Conservation (phyloP, 352 stramenopile species). For the Elongisporangium senticosum region DNA sequence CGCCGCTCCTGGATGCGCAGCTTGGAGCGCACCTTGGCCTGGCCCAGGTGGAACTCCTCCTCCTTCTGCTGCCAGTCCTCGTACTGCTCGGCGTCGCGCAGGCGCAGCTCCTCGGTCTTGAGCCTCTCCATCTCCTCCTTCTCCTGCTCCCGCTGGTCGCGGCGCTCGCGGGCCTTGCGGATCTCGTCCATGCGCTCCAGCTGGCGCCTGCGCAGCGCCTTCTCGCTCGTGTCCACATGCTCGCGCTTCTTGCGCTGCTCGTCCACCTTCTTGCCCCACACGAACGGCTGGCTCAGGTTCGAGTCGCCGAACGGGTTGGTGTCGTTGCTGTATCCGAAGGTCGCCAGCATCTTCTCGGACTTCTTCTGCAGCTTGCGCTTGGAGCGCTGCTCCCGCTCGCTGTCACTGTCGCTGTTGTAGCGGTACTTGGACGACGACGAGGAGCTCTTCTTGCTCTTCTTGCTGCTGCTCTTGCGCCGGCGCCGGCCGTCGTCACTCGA, state of each 20-base stretch:
- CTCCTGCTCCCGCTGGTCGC: conserved; percentile 86
- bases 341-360: conserved; percentile 66
- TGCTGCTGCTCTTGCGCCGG: conserved; percentile 14
- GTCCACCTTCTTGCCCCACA: conserved; percentile 97
- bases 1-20: conserved; percentile 83
- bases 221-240: conserved; percentile 19
- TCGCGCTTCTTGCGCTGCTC: conserved; percentile 9
- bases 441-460: conserved; percentile 24
- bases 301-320: conserved; percentile 98
- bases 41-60: conserved; percentile 95
- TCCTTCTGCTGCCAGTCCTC: conserved; percentile 98
- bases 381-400: conserved; percentile 31
- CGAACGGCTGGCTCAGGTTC: conserved; percentile 95
- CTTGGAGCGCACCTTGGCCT: conserved; percentile 90
- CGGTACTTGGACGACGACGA: conserved; percentile 6
- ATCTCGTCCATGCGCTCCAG: conserved; percentile 93
- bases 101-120: conserved; percentile 91
- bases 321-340: conserved; percentile 97
- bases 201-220: conserved; percentile 63
- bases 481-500: conserved; percentile 4
- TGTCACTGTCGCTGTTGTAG: conserved; percentile 15
- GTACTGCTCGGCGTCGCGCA: conserved; percentile 96
- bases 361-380: conserved; percentile 64
- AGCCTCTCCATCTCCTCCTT: conserved; percentile 95
- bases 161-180: conserved; percentile 90